A percentile compares a stretch with the other conserved stretches of the same genome.
phyloP scores from a whole-genome alignment of 331 rosid species.

The Telfairia occidentalis region DNA sequence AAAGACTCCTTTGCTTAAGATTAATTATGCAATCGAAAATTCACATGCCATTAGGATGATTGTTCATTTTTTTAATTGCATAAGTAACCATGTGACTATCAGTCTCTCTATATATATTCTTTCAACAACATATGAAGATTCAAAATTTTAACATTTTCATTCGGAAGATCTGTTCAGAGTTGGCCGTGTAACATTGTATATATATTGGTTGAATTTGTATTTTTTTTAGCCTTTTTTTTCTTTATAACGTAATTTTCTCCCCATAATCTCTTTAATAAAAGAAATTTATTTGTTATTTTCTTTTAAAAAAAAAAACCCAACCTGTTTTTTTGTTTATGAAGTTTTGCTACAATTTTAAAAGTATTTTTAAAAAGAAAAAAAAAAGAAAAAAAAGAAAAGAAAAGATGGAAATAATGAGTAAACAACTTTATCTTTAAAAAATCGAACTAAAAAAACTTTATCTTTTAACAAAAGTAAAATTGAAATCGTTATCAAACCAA shows the following conservation, averaged over 20 bases:
- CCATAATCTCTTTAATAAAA: too few species aligned
- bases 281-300: too few species aligned
- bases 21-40: background rate
- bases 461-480: background rate
- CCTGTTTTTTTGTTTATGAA: background rate
- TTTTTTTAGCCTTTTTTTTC: background rate
- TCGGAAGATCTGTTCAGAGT: too few species aligned
- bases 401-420: background rate
- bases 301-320: too few species aligned
- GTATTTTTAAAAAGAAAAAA: background rate
- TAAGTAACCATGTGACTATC: background rate
- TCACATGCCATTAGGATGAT: background rate
- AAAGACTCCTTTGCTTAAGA: background rate
- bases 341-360: background rate
- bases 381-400: background rate
- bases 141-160: too few species aligned
- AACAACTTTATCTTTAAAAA: background rate
- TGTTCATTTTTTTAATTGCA: background rate
- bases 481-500: background rate
- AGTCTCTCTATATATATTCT: too few species aligned
- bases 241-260: too few species aligned
- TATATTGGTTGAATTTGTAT: background rate
- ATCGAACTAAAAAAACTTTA: too few species aligned
- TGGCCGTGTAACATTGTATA: too few species aligned
- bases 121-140: too few species aligned